Evolutionary conservation across 192 early-diverging fungal genomes (phyloP).

Genomic region (Rhizophagus sp.): DNA sequence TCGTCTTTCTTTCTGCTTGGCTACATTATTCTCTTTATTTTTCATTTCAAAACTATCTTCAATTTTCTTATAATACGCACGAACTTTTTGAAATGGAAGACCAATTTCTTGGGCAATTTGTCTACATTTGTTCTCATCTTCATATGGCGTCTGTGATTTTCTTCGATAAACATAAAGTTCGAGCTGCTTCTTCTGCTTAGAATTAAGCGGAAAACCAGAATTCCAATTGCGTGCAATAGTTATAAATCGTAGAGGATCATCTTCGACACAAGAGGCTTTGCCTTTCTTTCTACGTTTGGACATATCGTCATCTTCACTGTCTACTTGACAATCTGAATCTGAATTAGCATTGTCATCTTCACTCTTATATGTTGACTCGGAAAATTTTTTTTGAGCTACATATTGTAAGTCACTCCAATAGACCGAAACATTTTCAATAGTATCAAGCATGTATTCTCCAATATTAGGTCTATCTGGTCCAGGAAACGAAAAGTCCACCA

Average conservation of each 20-base stretch:
- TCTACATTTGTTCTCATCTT: constrained; percentile 29
- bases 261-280: neutral
- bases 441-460: constrained; percentile 26
- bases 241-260: constrained; percentile 29
- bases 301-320: neutral
- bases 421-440: constrained; percentile 25
- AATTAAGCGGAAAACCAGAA: constrained; percentile 20
- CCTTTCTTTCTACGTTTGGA: neutral
- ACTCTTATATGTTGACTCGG: constrained; percentile 1
- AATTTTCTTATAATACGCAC: constrained; percentile 25
- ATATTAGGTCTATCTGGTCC: constrained; percentile 19
- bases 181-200: constrained; percentile 18
- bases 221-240: constrained; percentile 32
- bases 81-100: constrained; percentile 22
- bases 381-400: constrained; percentile 23
- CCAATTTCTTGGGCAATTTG: constrained; percentile 27
- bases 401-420: constrained; percentile 37
- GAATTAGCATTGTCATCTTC: neutral
- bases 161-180: constrained; percentile 33
- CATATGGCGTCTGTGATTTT: constrained; percentile 29
- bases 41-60: constrained; percentile 31
- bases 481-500: constrained; percentile 31
- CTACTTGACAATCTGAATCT: constrained; percentile 3
- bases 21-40: neutral
- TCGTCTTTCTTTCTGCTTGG: constrained; percentile 20